These are phyloP conservation scores for Alnus glutinosa DNA, from an alignment of 306 rosid genomes.

Conservation along the genomic window DNA sequence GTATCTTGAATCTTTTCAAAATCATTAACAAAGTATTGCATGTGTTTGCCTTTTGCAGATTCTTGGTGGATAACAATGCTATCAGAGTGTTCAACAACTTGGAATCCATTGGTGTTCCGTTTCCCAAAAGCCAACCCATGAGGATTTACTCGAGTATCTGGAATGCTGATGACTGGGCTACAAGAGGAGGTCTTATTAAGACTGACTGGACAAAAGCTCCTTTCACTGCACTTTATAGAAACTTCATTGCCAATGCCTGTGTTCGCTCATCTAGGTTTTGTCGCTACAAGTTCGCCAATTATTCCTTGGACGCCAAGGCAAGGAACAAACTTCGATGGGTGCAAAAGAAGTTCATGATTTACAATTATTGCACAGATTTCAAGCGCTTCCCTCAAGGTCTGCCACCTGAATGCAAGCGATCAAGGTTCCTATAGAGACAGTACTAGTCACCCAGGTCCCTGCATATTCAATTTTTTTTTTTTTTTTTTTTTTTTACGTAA, in stretches of 20 bases:
- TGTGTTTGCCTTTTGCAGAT: conserved; percentile 9
- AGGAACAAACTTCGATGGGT: conserved; percentile 49
- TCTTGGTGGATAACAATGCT: conserved; percentile 40
- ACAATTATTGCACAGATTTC: conserved; percentile 47
- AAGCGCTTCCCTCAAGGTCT: conserved; percentile 45
- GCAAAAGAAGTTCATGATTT: conserved; percentile 50
- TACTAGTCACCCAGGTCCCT: too few species aligned
- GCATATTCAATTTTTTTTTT: neutral
- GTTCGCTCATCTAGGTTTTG: conserved; percentile 24
- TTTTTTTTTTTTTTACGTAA: neutral
- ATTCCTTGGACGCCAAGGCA: conserved; percentile 31
- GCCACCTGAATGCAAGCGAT: conserved; percentile 44
- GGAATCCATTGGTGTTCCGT: conserved; percentile 35
- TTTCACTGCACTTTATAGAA: conserved; percentile 47
- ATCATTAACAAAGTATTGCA: too few species aligned
- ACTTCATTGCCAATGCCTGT: conserved; percentile 40
- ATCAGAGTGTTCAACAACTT: conserved; percentile 41
- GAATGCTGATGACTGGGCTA: conserved; percentile 58
- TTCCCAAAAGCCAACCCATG: conserved; percentile 44
- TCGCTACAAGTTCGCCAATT: neutral
- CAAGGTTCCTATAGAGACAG: conserved; percentile 10
- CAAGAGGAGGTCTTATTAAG: conserved; percentile 49
- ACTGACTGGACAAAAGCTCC: conserved; percentile 56
- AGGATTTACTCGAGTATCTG: conserved; percentile 45
- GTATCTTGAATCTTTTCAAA: neutral